Evolutionary conservation across 352 stramenopile species (phyloP).

Genomic region (Phytophthora nicotianae): DNA sequence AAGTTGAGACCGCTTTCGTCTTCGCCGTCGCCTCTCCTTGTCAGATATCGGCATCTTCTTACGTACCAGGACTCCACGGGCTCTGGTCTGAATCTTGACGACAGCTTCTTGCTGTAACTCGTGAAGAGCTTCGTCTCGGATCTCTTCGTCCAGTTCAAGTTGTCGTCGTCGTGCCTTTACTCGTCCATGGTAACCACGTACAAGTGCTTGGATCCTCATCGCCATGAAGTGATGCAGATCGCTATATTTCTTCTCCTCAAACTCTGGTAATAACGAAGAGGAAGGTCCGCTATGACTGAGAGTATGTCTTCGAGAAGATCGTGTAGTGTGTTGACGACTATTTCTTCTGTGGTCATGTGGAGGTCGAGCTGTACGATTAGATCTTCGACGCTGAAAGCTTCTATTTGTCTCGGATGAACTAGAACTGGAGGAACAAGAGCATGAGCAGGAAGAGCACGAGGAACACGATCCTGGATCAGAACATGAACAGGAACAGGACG

Average conservation of each 20-base stretch:
- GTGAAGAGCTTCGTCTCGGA: slow-evolving; percentile 45
- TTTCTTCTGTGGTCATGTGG: background rate
- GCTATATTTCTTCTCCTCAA: slow-evolving; percentile 21
- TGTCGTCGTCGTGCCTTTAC: slow-evolving; percentile 16
- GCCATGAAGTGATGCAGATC: slow-evolving; percentile 40
- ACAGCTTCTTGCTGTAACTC: slow-evolving; percentile 44
- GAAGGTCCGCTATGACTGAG: slow-evolving; percentile 17
- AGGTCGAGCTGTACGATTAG: slow-evolving; percentile 20
- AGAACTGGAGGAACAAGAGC: slow-evolving; percentile 30
- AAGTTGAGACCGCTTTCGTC: slow-evolving; percentile 10
- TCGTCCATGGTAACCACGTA: slow-evolving; percentile 41
- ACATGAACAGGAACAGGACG: slow-evolving; percentile 12
- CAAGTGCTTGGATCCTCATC: slow-evolving; percentile 43
- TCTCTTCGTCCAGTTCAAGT: slow-evolving; percentile 40
- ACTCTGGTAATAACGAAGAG: slow-evolving; percentile 4
- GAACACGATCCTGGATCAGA: slow-evolving; percentile 14
- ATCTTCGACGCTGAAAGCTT: slow-evolving; percentile 2
- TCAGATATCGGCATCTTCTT: slow-evolving; percentile 33
- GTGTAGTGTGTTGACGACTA: slow-evolving; percentile 2
- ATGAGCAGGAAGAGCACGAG: slow-evolving; percentile 17
- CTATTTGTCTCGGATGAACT: slow-evolving; percentile 9
- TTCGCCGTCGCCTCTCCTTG: slow-evolving; percentile 14
- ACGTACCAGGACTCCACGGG: slow-evolving; percentile 41
- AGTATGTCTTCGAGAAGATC: slow-evolving; percentile 11
- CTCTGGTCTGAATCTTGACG: slow-evolving; percentile 48